Percentiles rank a stretch among this genome's conserved stretches.
Conservation (phyloP, 805 yeast genomes). For the Saccharomycopsis babjevae region DNA sequence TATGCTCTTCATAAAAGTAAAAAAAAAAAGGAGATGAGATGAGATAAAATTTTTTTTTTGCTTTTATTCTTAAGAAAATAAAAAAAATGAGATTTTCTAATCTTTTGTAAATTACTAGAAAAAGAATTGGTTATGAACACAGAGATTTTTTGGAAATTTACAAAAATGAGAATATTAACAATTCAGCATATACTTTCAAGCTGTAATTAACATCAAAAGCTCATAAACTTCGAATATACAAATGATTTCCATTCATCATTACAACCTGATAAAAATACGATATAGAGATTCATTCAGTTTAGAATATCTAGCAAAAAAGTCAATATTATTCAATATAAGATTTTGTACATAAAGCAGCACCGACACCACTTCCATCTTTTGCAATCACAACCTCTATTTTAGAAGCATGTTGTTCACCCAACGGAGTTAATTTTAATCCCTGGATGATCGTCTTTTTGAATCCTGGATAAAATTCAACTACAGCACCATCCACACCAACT, state of each 20-base stretch:
- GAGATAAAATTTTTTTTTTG: neutral
- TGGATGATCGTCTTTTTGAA: slow-evolving; percentile 72
- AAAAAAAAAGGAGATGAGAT: neutral
- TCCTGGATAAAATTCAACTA: slow-evolving; percentile 88
- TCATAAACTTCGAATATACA: no score
- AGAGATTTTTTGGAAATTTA: neutral
- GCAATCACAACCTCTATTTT: slow-evolving; percentile 72
- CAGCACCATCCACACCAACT: slow-evolving; percentile 93
- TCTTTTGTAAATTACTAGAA: neutral
- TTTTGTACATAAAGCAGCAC: slow-evolving; percentile 87
- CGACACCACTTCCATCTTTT: slow-evolving; percentile 94
- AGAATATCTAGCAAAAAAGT: neutral
- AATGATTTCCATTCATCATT: no score
- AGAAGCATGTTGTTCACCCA: slow-evolving; percentile 56
- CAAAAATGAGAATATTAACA: no score
- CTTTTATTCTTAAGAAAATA: neutral
- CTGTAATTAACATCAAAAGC: no score
- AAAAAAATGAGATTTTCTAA: neutral
- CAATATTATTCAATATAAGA: slow-evolving; percentile 9
- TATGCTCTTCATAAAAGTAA: neutral
- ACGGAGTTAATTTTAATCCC: slow-evolving; percentile 58
- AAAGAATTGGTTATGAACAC: neutral
- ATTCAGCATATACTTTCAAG: no score
- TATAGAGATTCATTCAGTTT: no score
- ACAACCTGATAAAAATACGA: no score